These are phyloP conservation scores for Rhododendron simsii DNA, from an alignment of 148 eudicot species.

Conservation along the genomic window DNA sequence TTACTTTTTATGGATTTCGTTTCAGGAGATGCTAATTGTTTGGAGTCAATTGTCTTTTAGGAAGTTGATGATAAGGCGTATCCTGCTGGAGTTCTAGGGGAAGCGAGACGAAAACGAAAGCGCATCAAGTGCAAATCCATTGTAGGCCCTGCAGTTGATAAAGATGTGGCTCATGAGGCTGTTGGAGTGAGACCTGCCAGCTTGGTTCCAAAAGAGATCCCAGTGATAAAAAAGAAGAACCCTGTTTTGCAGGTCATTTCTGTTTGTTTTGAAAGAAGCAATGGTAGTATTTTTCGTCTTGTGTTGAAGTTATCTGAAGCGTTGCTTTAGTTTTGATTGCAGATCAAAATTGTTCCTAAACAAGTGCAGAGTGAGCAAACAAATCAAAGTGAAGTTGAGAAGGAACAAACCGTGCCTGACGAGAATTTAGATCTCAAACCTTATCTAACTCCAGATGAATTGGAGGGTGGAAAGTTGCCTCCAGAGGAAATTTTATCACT, in stretches of 20 bases:
- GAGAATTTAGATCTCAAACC: constrained; percentile 29
- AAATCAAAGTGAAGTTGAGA: constrained; percentile 17
- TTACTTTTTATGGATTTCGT: not conserved
- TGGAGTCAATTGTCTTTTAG: constrained; percentile 17
- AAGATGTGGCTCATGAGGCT: constrained; percentile 86
- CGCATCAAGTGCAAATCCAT: constrained; percentile 68
- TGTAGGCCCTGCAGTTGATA: constrained; percentile 88
- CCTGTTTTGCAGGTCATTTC: constrained; percentile 63
- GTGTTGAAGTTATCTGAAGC: not conserved
- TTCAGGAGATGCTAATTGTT: not conserved
- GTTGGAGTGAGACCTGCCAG: constrained; percentile 80
- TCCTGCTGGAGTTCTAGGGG: constrained; percentile 10
- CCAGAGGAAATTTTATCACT: constrained; percentile 93
- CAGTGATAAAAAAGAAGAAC: constrained; percentile 79
- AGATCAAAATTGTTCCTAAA: constrained; percentile 84
- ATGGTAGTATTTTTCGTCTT: not conserved
- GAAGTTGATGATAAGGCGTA: constrained; percentile 32
- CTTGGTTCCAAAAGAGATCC: constrained; percentile 80
- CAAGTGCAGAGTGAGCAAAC: constrained; percentile 44
- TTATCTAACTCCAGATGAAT: constrained; percentile 66
- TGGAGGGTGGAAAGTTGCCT: constrained; percentile 75
- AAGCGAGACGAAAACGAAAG: constrained; percentile 35
- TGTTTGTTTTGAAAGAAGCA: not conserved
- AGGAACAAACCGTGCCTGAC: constrained; percentile 32
- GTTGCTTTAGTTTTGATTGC: constrained; percentile 23